phyloP scores from a whole-genome alignment of 2,329 filamentous ascomycete species.

The Botryosphaeria dothidea region DNA sequence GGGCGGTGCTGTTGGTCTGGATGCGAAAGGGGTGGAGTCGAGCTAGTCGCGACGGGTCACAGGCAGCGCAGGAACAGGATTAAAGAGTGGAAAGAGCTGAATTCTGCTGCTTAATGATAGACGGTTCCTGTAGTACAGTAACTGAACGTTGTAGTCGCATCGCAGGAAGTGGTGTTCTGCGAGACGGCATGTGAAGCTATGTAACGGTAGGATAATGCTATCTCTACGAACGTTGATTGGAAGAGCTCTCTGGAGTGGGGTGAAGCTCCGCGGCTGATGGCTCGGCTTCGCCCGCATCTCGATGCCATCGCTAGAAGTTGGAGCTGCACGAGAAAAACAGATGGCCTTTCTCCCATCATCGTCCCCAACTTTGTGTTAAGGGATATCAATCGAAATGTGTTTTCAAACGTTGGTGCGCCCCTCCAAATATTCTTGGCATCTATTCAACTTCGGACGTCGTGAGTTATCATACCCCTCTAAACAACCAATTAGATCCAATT shows the following conservation, averaged over 20 bases:
- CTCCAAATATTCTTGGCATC: neutral
- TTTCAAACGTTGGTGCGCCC: neutral
- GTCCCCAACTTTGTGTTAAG: no score
- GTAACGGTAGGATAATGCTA: conserved; percentile 16
- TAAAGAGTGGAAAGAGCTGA: neutral
- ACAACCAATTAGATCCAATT: neutral
- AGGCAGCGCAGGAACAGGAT: neutral
- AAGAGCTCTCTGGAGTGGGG: neutral
- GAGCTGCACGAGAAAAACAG: no score
- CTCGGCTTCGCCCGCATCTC: neutral
- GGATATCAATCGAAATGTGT: no score
- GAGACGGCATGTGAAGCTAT: conserved; percentile 5
- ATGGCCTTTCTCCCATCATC: no score
- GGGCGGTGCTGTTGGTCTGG: neutral
- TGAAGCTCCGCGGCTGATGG: neutral
- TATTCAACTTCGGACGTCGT: neutral
- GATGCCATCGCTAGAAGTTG: no score
- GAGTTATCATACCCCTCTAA: neutral
- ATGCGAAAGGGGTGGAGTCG: neutral
- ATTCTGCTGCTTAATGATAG: neutral
- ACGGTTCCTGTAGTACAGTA: neutral
- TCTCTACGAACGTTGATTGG: conserved; percentile 7
- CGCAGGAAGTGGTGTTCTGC: neutral
- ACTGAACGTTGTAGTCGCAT: neutral
- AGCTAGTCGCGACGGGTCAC: neutral